phyloP scores from a whole-genome alignment of 2,329 filamentous ascomycete genomes.

The Talaromyces piceae region DNA sequence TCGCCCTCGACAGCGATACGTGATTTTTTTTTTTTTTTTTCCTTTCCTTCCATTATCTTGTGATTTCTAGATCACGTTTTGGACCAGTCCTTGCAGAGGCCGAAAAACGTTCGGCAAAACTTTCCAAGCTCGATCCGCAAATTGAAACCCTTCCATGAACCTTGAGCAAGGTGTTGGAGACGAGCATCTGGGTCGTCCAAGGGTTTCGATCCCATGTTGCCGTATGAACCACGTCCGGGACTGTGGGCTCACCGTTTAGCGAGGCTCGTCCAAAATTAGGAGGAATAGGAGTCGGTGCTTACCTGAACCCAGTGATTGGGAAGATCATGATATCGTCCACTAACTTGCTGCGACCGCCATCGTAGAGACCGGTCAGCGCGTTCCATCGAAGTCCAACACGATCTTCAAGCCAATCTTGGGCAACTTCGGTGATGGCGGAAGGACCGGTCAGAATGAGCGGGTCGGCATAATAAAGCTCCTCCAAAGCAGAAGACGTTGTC shows the following conservation, averaged over 20 bases:
- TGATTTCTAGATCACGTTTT: slow-evolving; percentile 10
- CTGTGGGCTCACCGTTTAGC: slow-evolving; percentile 10
- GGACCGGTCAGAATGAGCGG: slow-evolving; percentile 25
- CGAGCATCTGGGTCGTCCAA: slow-evolving; percentile 22
- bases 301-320: slow-evolving; percentile 30
- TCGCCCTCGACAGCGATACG: neutral
- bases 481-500: slow-evolving; percentile 7
- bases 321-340: slow-evolving; percentile 26
- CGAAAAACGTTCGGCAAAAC: slow-evolving; percentile 25
- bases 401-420: slow-evolving; percentile 18
- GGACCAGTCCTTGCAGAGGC: slow-evolving; percentile 25
- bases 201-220: slow-evolving; percentile 28
- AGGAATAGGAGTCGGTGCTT: neutral
- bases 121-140: slow-evolving; percentile 23
- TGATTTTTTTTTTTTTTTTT: neutral
- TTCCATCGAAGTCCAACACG: slow-evolving; percentile 23
- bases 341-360: slow-evolving; percentile 23
- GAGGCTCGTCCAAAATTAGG: neutral
- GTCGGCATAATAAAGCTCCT: slow-evolving; percentile 18
- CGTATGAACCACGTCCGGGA: slow-evolving; percentile 20
- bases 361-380: slow-evolving; percentile 21
- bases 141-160: slow-evolving; percentile 23
- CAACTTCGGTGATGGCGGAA: slow-evolving; percentile 22
- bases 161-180: slow-evolving; percentile 23
- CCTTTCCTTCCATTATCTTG: neutral